These are phyloP conservation scores for Leptographium galeiforme DNA, from an alignment of 2,329 filamentous ascomycete genomes.

Conservation along the genomic window DNA sequence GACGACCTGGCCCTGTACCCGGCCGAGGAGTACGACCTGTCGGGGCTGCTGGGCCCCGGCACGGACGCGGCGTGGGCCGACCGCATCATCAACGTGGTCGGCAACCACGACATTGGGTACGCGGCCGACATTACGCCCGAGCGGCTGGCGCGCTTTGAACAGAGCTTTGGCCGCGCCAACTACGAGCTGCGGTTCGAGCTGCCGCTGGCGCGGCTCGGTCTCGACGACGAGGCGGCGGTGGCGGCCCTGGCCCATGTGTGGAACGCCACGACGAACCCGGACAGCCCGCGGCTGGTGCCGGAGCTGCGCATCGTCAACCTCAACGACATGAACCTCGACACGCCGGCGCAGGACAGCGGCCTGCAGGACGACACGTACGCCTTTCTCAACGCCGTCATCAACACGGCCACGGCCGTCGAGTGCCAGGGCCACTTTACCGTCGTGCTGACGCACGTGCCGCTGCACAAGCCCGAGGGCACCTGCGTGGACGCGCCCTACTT, in stretches of 20 bases:
- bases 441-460: constrained; percentile 80
- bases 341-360: constrained; percentile 51
- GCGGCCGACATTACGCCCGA: constrained; percentile 75
- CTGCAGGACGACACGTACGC: constrained; percentile 66
- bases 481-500: constrained; percentile 81
- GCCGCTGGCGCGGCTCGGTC: constrained; percentile 26
- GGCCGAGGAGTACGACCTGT: constrained; percentile 32
- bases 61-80: constrained; percentile 47
- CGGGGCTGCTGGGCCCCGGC: constrained; percentile 31
- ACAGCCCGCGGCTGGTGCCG: constrained; percentile 41
- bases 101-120: constrained; percentile 95
- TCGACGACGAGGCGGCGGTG: constrained; percentile 7
- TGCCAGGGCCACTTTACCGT: constrained; percentile 60
- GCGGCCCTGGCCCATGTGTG: constrained; percentile 27
- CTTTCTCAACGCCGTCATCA: constrained; percentile 60
- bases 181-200: constrained; percentile 72
- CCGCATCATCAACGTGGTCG: constrained; percentile 76
- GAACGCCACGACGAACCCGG: constrained; percentile 27
- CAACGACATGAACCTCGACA: constrained; percentile 90
- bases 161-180: constrained; percentile 73
- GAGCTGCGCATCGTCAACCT: constrained; percentile 73
- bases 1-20: constrained; percentile 39
- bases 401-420: constrained; percentile 45
- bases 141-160: constrained; percentile 69
- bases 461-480: constrained; percentile 69